These are phyloP conservation scores for Urochloa ruziziensis DNA, from an alignment of 176 grass and related monocot species.

Conservation along the genomic window DNA sequence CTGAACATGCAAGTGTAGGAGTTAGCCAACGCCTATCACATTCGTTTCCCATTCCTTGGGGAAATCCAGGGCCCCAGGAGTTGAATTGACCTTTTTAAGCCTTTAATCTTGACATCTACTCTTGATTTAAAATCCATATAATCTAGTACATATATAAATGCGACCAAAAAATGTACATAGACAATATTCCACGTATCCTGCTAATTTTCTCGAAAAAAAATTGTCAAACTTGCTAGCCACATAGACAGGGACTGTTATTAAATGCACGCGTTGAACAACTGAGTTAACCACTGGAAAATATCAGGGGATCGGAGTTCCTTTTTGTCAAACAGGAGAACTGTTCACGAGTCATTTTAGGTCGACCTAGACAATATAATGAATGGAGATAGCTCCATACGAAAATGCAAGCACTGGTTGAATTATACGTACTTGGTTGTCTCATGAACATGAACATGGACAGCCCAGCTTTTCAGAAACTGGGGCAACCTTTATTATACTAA, in stretches of 20 bases:
- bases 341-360: conserved; percentile 9
- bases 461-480: conserved; percentile 24
- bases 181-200: neutral
- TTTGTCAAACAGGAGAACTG: conserved; percentile 43
- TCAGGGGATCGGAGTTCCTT: neutral
- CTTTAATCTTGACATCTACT: conserved; percentile 16
- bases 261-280: conserved; percentile 38
- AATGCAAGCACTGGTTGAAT: conserved; percentile 13
- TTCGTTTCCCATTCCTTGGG: conserved; percentile 32
- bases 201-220: neutral
- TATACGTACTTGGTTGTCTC: conserved; percentile 35
- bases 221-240: conserved; percentile 34
- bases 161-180: neutral
- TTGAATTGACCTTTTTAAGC: conserved; percentile 44
- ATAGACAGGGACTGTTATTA: conserved; percentile 28
- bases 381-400: neutral
- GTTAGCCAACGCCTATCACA: conserved; percentile 12
- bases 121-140: conserved; percentile 17
- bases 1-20: neutral
- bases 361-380: conserved; percentile 36
- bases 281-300: conserved; percentile 9
- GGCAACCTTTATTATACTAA: neutral
- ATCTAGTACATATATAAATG: neutral
- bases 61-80: conserved; percentile 17
- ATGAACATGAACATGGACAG: conserved; percentile 17